Evolutionary conservation across 164 flowering plant genomes (phyloP).

Genomic region (Saururus chinensis): DNA sequence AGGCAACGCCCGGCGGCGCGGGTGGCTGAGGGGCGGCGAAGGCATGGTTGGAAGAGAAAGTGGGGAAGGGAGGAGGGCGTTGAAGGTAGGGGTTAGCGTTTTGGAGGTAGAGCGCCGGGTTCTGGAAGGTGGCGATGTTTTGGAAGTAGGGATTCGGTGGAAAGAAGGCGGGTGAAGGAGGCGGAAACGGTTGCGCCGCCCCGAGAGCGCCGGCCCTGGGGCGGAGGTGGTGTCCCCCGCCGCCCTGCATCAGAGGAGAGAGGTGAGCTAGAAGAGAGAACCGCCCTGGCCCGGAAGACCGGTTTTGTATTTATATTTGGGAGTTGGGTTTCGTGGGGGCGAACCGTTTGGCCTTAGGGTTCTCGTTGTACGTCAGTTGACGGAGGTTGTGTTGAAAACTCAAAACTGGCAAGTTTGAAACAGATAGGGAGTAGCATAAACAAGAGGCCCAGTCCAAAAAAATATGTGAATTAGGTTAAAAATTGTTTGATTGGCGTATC

Average conservation of each 20-base stretch:
- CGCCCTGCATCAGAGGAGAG: neutral
- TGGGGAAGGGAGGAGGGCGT: neutral
- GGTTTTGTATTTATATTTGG: neutral
- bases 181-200: neutral
- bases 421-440: no score
- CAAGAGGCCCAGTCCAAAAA: no score
- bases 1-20: neutral
- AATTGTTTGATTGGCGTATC: no score
- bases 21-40: conserved; percentile 7
- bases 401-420: no score
- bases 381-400: no score
- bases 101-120: conserved; percentile 9
- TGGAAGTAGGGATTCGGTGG: conserved; percentile 4
- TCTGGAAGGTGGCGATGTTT: conserved; percentile 5
- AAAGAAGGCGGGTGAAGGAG: neutral
- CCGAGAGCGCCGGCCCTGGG: conserved; percentile 2
- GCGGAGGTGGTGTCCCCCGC: neutral
- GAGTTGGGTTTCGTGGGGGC: no score
- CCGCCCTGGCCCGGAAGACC: neutral
- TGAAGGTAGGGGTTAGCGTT: conserved; percentile 9
- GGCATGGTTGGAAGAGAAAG: conserved; percentile 8
- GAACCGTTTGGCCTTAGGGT: no score
- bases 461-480: no score
- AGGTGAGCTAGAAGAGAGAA: no score
- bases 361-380: no score